phyloP scores from a whole-genome alignment of 1,284 basidiomycete species.

The Cystobasidium sp. region DNA sequence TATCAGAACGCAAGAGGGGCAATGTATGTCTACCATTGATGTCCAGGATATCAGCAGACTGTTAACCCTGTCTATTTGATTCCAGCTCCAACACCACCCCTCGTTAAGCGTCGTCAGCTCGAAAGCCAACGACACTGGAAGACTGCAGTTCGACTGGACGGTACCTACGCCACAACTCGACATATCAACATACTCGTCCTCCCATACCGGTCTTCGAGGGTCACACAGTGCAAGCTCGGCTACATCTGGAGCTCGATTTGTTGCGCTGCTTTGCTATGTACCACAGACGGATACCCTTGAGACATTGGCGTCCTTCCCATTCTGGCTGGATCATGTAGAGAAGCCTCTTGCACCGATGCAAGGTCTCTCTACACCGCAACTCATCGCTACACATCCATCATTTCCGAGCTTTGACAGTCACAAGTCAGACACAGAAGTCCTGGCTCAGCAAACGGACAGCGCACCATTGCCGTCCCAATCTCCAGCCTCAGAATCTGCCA shows the following conservation, averaged over 20 bases:
- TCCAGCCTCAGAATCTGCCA: not conserved
- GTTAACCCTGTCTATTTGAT: not conserved
- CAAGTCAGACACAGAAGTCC: not conserved
- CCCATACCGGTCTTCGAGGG: not conserved
- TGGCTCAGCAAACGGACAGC: not conserved
- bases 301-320: constrained; percentile 10
- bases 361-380: constrained; percentile 28
- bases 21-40: too few species aligned
- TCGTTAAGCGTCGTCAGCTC: constrained; percentile 6
- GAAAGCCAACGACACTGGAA: constrained; percentile 2
- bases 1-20: constrained; percentile 35
- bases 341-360: not conserved
- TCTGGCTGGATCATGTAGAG: constrained; percentile 28
- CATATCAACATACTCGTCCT: not conserved
- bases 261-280: constrained; percentile 28
- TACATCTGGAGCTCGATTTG: constrained; percentile 1
- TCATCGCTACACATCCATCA: constrained; percentile 1
- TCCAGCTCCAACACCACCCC: constrained; percentile 37
- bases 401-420: constrained; percentile 15
- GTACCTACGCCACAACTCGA: not conserved
- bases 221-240: not conserved
- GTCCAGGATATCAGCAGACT: too few species aligned
- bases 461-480: not conserved
- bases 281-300: constrained; percentile 22
- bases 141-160: constrained; percentile 23